Base-by-base conservation (phyloP, 2,329 filamentous ascomycete genomes). In the Dendryphion nanum region DNA sequence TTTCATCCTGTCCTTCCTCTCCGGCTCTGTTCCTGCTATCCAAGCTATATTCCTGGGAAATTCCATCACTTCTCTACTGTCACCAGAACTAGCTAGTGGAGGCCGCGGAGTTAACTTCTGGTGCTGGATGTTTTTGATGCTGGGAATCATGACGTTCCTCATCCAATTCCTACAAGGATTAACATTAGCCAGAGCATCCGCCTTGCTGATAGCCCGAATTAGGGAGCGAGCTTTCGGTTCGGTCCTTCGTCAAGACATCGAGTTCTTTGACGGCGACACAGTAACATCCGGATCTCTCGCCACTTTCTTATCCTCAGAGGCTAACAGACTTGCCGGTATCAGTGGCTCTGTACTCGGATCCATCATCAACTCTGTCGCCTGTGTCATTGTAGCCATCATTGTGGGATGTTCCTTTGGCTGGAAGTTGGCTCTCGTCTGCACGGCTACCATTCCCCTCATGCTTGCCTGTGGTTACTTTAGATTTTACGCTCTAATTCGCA, bases 211-310 rank as follows among this genome's bases (percentile, higher is more conserved):
- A 38, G 86, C 88, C 60, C 82, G 89, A 15, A 88, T 91, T 2
- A 81, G 93, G 52, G 82, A 93, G 63, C 75, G 75, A 37, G 86
- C 89, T 4, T 97, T 98, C 73, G 78, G 87, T 20, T 78, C 84
- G 20, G 91, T 97, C 74, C 81, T 97, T 36, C 86, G 91, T 44
- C 61, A 64, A 19, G 93, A 97, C 44, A 91, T 97, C 39, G 75
- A 83, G 24, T 97, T 91, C 66, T 98, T 95, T 52, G 93, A 97
- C 63, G 77, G 75, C 29, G 89, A 96, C 43, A 85, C 93, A 61
- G 95, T 97, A 60, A 90, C 86, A 6, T 85, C 89, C 3, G 93
- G 93, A 50, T 86, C 89, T 2, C 73, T 98, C 53, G 95, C 90
- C 1, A 74, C 78, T 4, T 74, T 78, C 8, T 65, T 81, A 0